Evolutionary conservation across 1,139 yeast species (phyloP).

Genomic region (Taphrina populina): DNA sequence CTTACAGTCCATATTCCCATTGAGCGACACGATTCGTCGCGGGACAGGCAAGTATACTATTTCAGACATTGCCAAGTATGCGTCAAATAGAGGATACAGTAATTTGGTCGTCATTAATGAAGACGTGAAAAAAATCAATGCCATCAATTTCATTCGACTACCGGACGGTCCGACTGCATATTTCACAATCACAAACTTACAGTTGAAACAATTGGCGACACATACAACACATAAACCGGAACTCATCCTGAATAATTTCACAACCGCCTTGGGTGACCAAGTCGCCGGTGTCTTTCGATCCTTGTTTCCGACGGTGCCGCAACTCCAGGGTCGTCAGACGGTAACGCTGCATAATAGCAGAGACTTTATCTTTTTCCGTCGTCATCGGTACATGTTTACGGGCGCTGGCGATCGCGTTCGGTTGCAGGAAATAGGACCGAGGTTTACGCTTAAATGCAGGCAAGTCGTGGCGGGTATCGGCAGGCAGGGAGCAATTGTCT

Average conservation of each 20-base stretch:
- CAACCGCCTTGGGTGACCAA: slow-evolving; percentile 86
- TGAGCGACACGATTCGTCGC: slow-evolving; percentile 80
- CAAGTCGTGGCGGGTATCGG: slow-evolving; percentile 81
- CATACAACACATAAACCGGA: slow-evolving; percentile 94
- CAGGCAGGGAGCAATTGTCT: slow-evolving; percentile 32
- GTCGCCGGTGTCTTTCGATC: slow-evolving; percentile 90
- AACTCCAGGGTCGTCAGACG: slow-evolving; percentile 91
- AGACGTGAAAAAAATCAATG: slow-evolving; percentile 87
- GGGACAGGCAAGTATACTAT: slow-evolving; percentile 71
- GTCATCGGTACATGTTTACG: slow-evolving; percentile 86
- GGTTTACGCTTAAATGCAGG: slow-evolving; percentile 83
- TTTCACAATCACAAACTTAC: slow-evolving; percentile 77
- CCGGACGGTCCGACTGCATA: slow-evolving; percentile 96
- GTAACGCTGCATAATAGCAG: slow-evolving; percentile 93
- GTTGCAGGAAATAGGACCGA: slow-evolving; percentile 93
- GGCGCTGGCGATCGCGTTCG: slow-evolving; percentile 78
- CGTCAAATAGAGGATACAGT: slow-evolving; percentile 79
- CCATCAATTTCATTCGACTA: slow-evolving; percentile 84
- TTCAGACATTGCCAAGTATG: slow-evolving; percentile 80
- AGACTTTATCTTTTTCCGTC: slow-evolving; percentile 89
- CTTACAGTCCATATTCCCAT: slow-evolving; percentile 79
- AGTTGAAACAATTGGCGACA: slow-evolving; percentile 72
- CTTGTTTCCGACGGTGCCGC: slow-evolving; percentile 87
- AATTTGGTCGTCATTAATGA: slow-evolving; percentile 87
- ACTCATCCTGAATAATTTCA: slow-evolving; percentile 82